Evolutionary conservation across 2,329 filamentous ascomycete genomes (phyloP), one percentile per base, ranked within the genome.

Genomic region (Diplodia mutila): DNA sequence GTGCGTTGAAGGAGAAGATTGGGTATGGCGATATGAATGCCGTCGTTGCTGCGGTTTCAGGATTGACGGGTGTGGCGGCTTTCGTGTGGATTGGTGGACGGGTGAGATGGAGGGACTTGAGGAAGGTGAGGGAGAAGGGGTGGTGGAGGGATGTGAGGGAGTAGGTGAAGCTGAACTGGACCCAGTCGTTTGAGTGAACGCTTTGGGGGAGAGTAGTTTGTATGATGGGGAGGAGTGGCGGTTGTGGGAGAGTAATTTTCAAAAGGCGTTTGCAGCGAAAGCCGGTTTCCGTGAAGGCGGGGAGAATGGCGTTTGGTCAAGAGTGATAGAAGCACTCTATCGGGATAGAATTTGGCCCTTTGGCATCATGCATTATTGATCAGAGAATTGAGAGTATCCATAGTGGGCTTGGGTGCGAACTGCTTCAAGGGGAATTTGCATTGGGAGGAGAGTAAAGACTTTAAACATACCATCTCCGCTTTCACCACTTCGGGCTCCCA

Each of bases 1-100:
- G 87, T 0, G 73, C 71, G 6, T 71, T 88, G 70, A 85, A 82
- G 70, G 81, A 86, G 51, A 73, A 68, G 0, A 79, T 87, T 68
- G 85, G 86, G 0, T 88, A 87, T 73, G 85, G 85, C 0, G 84
- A 86, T 69, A 87, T 88, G 86, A 86, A 85, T 67, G 74, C 81
- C 0, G 80, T 85, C 2, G 73, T 86, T 49, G 85, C 83, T 9
- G 76, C 74, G 0, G 72, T 86, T 3, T 83, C 52, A 21, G 42
- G n/a, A 14, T 4, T 52, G 7, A 66, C 65, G 42, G 80, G 83
- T 4, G 67, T 80, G 4, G 59, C 85, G 25, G 81, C 81, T 4
- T 66, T 82, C 80, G 39, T 70, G 48, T 67, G 37, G 12, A 63
- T 67, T 49, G 66, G 66, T 5, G 55, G 65, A 11, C 18, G 37